A percentile compares a stretch with the other conserved stretches of the same genome.
Evolutionary conservation across 23 red algal genomes (phyloP).

Genomic region (Cyanidium caldarium): DNA sequence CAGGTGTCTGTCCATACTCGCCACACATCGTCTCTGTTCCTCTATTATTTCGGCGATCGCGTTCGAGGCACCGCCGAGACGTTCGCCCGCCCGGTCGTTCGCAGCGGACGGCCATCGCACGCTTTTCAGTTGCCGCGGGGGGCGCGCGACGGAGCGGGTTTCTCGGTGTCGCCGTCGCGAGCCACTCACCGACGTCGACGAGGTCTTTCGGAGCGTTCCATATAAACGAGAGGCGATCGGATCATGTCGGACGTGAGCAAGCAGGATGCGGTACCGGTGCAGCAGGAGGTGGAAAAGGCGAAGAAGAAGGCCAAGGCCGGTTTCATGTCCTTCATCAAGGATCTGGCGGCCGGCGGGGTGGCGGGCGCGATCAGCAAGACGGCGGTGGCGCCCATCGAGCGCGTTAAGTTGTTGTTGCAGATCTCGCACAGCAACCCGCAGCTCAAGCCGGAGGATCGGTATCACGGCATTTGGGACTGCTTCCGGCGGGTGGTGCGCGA

Average conservation of each 20-base stretch:
- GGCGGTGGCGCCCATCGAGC: constrained; percentile 93
- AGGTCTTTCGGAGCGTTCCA: no score
- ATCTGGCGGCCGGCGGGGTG: constrained; percentile 92
- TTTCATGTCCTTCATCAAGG: constrained; percentile 55
- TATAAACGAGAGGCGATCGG: no score
- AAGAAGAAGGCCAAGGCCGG: constrained; percentile 42
- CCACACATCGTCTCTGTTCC: no score
- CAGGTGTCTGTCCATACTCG: no score
- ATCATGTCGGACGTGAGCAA: neutral
- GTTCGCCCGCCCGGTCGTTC: no score
- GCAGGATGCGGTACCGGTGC: neutral
- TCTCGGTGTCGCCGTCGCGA: no score
- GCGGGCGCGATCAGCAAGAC: constrained; percentile 96
- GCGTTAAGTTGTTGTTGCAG: constrained; percentile 97
- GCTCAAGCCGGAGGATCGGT: constrained; percentile 70
- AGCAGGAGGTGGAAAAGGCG: constrained; percentile 28
- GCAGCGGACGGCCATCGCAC: no score
- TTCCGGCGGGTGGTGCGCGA: constrained; percentile 82
- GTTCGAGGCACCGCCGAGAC: no score
- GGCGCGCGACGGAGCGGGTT: no score
- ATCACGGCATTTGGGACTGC: constrained; percentile 79
- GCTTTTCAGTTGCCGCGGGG: no score
- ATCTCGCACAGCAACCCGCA: constrained; percentile 84
- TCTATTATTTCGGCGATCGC: no score
- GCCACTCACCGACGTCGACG: no score